phyloP scores from a whole-genome alignment of 768 basidiomycete species.

The Butyriboletus loyo region DNA sequence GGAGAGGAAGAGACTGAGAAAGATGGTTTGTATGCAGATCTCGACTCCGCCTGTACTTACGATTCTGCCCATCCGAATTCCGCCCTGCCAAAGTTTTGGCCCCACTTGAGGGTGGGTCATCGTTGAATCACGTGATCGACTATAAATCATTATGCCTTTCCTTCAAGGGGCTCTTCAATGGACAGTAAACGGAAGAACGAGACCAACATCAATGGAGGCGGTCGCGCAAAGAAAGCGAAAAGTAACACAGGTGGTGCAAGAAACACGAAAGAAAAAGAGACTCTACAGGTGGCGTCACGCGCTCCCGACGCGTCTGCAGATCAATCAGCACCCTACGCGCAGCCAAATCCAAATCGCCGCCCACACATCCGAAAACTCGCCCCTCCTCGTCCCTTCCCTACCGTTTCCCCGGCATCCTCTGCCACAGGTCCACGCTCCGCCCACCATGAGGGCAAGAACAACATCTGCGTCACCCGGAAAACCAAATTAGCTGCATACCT shows the following conservation, averaged over 20 bases:
- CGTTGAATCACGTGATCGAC: constrained; percentile 7
- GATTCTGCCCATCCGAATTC: constrained; percentile 10
- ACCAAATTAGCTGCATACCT: constrained; percentile 71
- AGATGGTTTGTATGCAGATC: constrained; percentile 1
- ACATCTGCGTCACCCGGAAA: constrained; percentile 77
- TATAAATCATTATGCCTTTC: neutral
- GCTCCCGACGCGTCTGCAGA: neutral
- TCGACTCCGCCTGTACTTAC: neutral
- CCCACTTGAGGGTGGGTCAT: constrained; percentile 23
- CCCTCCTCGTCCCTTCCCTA: constrained; percentile 73
- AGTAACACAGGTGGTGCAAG: neutral
- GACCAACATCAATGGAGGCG: neutral
- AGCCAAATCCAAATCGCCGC: constrained; percentile 15
- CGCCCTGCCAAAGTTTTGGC: neutral
- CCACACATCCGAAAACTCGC: constrained; percentile 59
- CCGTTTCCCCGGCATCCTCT: constrained; percentile 69
- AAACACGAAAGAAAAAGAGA: constrained; percentile 2
- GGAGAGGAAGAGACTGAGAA: neutral
- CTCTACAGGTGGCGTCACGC: neutral
- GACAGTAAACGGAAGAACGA: constrained; percentile 24
- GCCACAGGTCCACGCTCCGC: constrained; percentile 79
- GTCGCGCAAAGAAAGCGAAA: constrained; percentile 19
- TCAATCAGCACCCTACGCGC: neutral
- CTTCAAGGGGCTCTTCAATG: constrained; percentile 5
- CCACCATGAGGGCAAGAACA: constrained; percentile 77